Percentiles rank a stretch among this genome's conserved stretches.
phyloP scores from a whole-genome alignment of 176 grass and related monocot genomes.

The Carex kokanica region DNA sequence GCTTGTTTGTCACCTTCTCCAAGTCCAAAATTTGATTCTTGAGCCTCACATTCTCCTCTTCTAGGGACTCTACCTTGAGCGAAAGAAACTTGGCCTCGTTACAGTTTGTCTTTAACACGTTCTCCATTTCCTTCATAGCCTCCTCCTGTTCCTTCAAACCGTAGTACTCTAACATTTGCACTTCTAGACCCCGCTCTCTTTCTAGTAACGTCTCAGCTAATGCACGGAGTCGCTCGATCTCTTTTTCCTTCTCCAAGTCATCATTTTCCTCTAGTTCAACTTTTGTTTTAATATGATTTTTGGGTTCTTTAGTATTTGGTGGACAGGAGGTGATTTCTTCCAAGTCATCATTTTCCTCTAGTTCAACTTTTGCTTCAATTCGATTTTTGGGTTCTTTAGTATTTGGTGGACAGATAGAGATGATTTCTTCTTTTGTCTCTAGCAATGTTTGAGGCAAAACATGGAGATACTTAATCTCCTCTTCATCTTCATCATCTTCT shows the following conservation, averaged over 20 bases:
- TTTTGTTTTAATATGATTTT: not conserved
- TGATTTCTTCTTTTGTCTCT: not conserved
- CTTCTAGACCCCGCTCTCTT: constrained; percentile 53
- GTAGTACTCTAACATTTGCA: constrained; percentile 57
- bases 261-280: not conserved
- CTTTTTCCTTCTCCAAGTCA: constrained; percentile 33
- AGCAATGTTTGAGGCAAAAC: not conserved
- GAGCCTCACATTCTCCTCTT: constrained; percentile 72
- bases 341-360: not conserved
- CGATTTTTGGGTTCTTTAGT: not conserved
- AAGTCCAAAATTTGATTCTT: constrained; percentile 42
- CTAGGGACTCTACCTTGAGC: constrained; percentile 46
- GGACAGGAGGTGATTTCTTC: not conserved
- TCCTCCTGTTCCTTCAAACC: constrained; percentile 45
- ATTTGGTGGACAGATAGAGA: not conserved
- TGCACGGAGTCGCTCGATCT: constrained; percentile 34
- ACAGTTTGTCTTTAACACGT: constrained; percentile 30
- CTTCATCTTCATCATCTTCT: not conserved
- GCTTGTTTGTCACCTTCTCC: constrained; percentile 33
- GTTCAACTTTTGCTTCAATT: not conserved
- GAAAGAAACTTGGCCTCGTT: constrained; percentile 44
- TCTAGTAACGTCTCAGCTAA: constrained; percentile 53
- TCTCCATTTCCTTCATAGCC: constrained; percentile 50
- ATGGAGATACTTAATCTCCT: not conserved
- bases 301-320: not conserved